Evolutionary conservation across 208 protist genomes (phyloP).

Genomic region (Trypanosoma platydactyli): DNA sequence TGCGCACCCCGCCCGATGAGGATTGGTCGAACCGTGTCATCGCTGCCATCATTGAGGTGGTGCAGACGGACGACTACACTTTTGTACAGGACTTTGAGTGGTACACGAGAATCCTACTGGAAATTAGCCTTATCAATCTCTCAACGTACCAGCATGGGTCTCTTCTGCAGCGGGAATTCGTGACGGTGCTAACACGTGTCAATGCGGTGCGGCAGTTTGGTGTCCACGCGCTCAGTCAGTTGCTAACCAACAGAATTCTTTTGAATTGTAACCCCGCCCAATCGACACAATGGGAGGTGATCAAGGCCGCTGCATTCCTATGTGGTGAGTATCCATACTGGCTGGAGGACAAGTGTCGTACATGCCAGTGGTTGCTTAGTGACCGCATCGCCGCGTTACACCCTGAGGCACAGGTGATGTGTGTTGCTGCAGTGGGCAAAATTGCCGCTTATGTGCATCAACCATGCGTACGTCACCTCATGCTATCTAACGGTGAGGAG

Average conservation of each 20-base stretch:
- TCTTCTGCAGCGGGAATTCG: conserved; percentile 90
- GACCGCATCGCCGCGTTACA: conserved; percentile 46
- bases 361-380: conserved; percentile 48
- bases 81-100: conserved; percentile 97
- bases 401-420: conserved; percentile 81
- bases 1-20: conserved; percentile 69
- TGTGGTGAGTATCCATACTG: conserved; percentile 93
- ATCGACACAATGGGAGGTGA: conserved; percentile 73
- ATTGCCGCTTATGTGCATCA: conserved; percentile 70
- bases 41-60: conserved; percentile 78
- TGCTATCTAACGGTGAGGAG: conserved; percentile 64
- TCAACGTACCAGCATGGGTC: conserved; percentile 71
- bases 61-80: conserved; percentile 81
- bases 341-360: conserved; percentile 50
- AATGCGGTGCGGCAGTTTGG: conserved; percentile 81
- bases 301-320: conserved; percentile 93
- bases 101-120: conserved; percentile 94
- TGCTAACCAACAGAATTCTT: conserved; percentile 51
- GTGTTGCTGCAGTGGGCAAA: conserved; percentile 89
- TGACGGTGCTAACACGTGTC: conserved; percentile 94
- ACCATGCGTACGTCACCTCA: conserved; percentile 51
- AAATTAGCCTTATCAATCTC: conserved; percentile 78
- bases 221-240: conserved; percentile 56
- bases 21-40: conserved; percentile 94
- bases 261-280: conserved; percentile 37